Percentiles rank a stretch among this genome's conserved stretches.
phyloP scores from a whole-genome alignment of 805 yeast genomes.

The Ogataea ganodermae region DNA sequence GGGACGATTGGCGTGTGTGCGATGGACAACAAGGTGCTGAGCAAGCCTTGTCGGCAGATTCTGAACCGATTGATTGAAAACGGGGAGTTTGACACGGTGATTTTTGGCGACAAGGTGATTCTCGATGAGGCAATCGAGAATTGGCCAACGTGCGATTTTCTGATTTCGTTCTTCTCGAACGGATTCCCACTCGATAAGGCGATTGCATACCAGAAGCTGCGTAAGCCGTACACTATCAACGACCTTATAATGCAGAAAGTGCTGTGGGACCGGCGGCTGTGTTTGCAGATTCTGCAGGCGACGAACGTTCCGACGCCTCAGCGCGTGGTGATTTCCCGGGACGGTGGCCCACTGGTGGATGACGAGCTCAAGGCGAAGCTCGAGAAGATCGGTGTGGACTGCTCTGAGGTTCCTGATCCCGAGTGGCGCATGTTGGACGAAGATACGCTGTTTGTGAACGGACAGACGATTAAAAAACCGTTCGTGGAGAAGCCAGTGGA shows the following conservation, averaged over 20 bases:
- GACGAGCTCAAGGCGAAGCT: conserved; percentile 63
- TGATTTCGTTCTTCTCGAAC: conserved; percentile 88
- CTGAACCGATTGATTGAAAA: conserved; percentile 83
- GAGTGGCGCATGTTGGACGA: conserved; percentile 87
- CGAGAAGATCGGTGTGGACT: conserved; percentile 59
- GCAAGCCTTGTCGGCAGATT: conserved; percentile 93
- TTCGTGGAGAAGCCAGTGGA: conserved; percentile 98
- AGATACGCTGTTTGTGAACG: conserved; percentile 77
- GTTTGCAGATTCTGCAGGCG: conserved; percentile 73
- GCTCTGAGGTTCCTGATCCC: conserved; percentile 59
- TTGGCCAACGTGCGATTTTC: conserved; percentile 98
- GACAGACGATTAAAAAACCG: conserved; percentile 75
- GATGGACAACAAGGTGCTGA: conserved; percentile 94
- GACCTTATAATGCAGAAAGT: conserved; percentile 90
- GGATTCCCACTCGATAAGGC: conserved; percentile 98
- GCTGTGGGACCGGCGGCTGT: conserved; percentile 96
- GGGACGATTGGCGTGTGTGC: conserved; percentile 99
- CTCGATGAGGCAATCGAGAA: conserved; percentile 90
- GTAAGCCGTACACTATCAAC: conserved; percentile 88
- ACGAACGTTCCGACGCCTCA: conserved; percentile 89
- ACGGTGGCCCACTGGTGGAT: conserved; percentile 92
- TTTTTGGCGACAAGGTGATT: conserved; percentile 96
- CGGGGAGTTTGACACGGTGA: conserved; percentile 95
- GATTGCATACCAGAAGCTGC: conserved; percentile 79
- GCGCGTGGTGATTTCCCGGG: conserved; percentile 86